Evolutionary conservation across 2,329 filamentous ascomycete genomes (phyloP), one percentile per base, ranked within the genome.

Genomic region (Neodidymelliopsis sp.): DNA sequence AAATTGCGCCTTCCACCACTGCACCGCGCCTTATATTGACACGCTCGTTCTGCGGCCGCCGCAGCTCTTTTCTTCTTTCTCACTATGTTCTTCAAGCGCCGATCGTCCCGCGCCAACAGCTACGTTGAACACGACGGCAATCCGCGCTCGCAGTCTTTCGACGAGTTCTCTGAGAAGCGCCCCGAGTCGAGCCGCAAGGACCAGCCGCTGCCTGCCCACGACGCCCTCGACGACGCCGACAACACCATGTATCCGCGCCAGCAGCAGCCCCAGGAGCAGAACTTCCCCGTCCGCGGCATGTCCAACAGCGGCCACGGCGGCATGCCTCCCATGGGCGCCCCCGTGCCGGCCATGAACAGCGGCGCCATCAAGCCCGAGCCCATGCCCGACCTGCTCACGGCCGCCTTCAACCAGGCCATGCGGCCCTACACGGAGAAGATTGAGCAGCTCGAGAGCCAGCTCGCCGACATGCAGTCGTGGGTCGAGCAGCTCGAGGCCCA

Each of bases 361-460:
- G 50, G 44, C 29, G n/a, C n/a, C 13, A 9, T 50, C 40, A 68
- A 69, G 57, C 30, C 65, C 3, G 77, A 78, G 60, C 70, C 76
- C 15, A 74, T 77, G 60, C 79, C 79, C 10, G 79, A 82, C 60
- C 73, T 81, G 34, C 69, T 82, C 18, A 73, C 77, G 19, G 75
- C 75, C 43, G 79, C 79, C 43, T 82, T 81, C 75, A 80, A 81
- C 60, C 77, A 79, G 63, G 78, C 79, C 11, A 69, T 81, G 25
- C 69, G 76, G 34, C 79, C 79, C 8, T 79, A 81, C 64, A 75
- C 71, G n/a, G 79, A 80, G 42, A 78, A 79, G 69, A 79, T 81
- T 41, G 78, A 81, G 57, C 71, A 74, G 48, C 67, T 81, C 51
- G 78, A 81, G 69, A 72, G 63, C 50, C 77, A 81, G 70, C 70